Conservation (phyloP, 495 filamentous ascomycete species). For the Neurospora intermedia region DNA sequence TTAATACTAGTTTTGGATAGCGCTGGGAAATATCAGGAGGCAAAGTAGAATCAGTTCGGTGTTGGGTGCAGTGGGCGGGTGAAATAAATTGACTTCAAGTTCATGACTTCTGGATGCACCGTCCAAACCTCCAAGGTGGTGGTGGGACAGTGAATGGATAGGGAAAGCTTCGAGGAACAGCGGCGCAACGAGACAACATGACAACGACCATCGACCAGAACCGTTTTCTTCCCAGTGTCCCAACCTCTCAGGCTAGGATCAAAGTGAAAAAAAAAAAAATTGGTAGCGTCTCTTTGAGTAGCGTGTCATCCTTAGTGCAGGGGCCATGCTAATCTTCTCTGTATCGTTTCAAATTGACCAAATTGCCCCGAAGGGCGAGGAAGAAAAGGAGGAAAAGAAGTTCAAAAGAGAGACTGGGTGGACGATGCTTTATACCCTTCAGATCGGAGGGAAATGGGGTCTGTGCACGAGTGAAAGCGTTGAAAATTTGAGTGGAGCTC, state of each 20-base stretch:
- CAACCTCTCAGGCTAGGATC: background rate
- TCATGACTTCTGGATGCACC: background rate
- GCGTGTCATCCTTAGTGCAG: constrained; percentile 99
- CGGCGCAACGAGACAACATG: no score
- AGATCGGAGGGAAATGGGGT: background rate
- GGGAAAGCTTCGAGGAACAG: no score
- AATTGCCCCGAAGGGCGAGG: constrained; percentile 22
- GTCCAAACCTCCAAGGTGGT: background rate
- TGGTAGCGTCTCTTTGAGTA: constrained; percentile 94
- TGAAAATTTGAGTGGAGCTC: background rate
- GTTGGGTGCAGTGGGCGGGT: background rate
- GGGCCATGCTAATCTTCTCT: constrained; percentile 99
- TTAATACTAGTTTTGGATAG: background rate
- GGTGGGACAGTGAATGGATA: background rate
- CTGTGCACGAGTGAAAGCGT: background rate
- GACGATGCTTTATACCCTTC: background rate
- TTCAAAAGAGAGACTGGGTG: background rate
- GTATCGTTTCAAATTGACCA: constrained; percentile 33
- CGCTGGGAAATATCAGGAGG: background rate
- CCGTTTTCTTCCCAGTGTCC: background rate
- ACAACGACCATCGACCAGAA: background rate
- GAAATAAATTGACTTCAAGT: background rate
- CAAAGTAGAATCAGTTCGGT: background rate
- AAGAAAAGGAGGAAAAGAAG: constrained; percentile 14
- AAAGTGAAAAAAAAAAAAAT: constrained; percentile 54